These are phyloP conservation scores for slime mould (Dictyostelium discoideum) DNA, from an alignment of 78 protist species.

Conservation along the genomic window dicty_2.7 NC_007088.5:6649001-6649500, in stretches of 20 bases:
- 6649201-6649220: constrained; percentile 90
- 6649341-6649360: constrained; percentile 44
- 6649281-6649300: constrained; percentile 64
- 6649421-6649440: constrained; percentile 13
- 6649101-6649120: constrained; percentile 77
- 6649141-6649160: constrained; percentile 86
- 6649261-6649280: constrained; percentile 69
- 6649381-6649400: constrained; percentile 46
- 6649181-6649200: constrained; percentile 68
- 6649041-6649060: constrained; percentile 83
- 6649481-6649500: background rate
- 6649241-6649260: constrained; percentile 81
- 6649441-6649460: background rate
- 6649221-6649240: constrained; percentile 87
- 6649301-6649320: constrained; percentile 51
- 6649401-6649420: constrained; percentile 27
- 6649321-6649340: constrained; percentile 57
- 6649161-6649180: constrained; percentile 81
- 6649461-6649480: background rate
- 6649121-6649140: constrained; percentile 80
- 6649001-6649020: constrained; percentile 83
- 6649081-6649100: constrained; percentile 85
- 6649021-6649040: constrained; percentile 87
- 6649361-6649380: constrained; percentile 57
- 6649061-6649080: constrained; percentile 78